Conservation (phyloP, 768 basidiomycete genomes). For the Lepiota venenata region DNA sequence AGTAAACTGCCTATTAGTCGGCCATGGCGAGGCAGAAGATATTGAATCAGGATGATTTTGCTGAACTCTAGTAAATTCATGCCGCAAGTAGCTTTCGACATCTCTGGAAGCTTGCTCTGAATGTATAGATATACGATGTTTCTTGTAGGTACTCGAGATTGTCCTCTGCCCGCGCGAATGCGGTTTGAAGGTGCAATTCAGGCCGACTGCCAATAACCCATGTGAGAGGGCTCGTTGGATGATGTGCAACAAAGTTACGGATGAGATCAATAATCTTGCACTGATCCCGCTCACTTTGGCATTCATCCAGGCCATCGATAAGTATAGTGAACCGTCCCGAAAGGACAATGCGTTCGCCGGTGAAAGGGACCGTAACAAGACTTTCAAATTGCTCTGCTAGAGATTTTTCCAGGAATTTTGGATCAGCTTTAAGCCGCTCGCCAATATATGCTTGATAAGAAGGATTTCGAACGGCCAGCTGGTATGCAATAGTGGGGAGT, state of each 20-base stretch:
- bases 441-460: not conserved
- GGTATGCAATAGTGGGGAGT: not conserved
- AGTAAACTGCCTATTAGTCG: not conserved
- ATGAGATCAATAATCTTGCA: not conserved
- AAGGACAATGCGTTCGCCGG: not conserved
- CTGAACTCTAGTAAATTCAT: not conserved
- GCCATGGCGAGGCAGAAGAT: not conserved
- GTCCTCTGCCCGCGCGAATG: not conserved
- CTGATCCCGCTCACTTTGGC: not conserved
- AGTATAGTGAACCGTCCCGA: not conserved
- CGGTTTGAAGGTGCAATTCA: not conserved
- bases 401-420: not conserved
- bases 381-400: not conserved
- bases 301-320: constrained; percentile 2
- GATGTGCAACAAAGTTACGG: not conserved
- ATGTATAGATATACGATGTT: not conserved
- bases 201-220: not conserved
- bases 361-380: not conserved
- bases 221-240: not conserved
- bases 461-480: not conserved
- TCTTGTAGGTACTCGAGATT: not conserved
- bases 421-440: not conserved
- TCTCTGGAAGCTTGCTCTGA: not conserved
- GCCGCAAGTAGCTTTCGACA: not conserved
- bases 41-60: not conserved